Conservation (phyloP, 495 filamentous ascomycete species). For the Penicillium coprophilum region DNA sequence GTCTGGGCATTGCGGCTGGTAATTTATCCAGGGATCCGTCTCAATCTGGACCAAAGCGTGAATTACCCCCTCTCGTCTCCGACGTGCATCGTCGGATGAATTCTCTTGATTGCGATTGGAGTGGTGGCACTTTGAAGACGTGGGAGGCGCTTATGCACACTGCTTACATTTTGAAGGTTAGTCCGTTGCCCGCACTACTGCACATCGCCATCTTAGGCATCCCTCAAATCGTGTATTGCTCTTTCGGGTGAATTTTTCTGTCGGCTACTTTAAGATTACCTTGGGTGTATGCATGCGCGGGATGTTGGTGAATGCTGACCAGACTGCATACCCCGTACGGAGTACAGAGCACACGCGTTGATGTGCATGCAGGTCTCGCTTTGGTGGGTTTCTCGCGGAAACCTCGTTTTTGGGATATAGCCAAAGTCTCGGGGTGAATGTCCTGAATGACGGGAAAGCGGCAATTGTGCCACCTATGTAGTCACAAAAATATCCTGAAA, state of each 20-base stretch:
- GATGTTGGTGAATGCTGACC: neutral
- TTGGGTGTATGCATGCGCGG: conserved; percentile 2
- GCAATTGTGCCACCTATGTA: neutral
- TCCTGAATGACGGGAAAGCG: neutral
- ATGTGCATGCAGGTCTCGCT: neutral
- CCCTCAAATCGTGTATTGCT: neutral
- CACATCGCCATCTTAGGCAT: conserved; percentile 9
- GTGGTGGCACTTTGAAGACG: neutral
- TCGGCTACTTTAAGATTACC: conserved; percentile 1
- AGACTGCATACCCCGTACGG: neutral
- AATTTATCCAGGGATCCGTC: neutral
- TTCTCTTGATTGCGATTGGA: neutral
- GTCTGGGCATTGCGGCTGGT: conserved; percentile 7
- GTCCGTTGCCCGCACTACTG: conserved; percentile 3
- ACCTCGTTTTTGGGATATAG: neutral
- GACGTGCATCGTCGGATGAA: conserved; percentile 13
- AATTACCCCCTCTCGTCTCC: neutral
- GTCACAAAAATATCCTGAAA: neutral
- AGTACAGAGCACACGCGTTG: neutral
- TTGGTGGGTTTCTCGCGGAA: neutral
- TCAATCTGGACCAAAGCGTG: neutral
- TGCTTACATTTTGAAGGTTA: neutral
- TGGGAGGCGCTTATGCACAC: conserved; percentile 11
- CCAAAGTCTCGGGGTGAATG: neutral
- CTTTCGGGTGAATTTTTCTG: neutral